These are phyloP conservation scores for Leptographium radiaticola DNA, from an alignment of 2,329 filamentous ascomycete species.

Conservation along the genomic window DNA sequence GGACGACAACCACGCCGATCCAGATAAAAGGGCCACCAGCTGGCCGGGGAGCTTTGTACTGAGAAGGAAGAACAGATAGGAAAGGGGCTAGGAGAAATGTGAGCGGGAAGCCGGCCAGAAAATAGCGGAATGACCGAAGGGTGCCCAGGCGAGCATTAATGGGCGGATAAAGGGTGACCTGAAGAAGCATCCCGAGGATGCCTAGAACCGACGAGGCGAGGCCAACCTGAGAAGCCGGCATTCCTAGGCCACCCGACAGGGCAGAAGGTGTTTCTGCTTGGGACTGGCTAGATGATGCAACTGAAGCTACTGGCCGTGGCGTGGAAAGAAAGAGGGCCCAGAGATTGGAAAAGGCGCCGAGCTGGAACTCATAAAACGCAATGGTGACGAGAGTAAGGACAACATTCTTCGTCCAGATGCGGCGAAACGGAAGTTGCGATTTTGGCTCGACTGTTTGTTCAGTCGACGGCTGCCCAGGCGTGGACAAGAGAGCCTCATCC, in stretches of 20 bases:
- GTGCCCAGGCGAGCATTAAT: slow-evolving; percentile 53
- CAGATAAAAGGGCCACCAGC: slow-evolving; percentile 40
- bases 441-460: background rate
- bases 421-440: slow-evolving; percentile 23
- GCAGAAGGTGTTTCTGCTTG: slow-evolving; percentile 1
- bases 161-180: slow-evolving; percentile 54
- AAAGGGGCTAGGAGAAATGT: slow-evolving; percentile 58
- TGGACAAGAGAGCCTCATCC: background rate
- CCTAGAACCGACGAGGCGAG: slow-evolving; percentile 58
- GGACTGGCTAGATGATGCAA: slow-evolving; percentile 15
- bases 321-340: slow-evolving; percentile 59
- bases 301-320: slow-evolving; percentile 27
- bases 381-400: slow-evolving; percentile 45
- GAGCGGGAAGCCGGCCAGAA: slow-evolving; percentile 52
- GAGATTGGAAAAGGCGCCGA: slow-evolving; percentile 54
- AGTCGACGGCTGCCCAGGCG: background rate
- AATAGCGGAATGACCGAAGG: slow-evolving; percentile 50
- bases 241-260: slow-evolving; percentile 51
- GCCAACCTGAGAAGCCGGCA: slow-evolving; percentile 53
- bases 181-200: slow-evolving; percentile 53
- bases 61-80: slow-evolving; percentile 47
- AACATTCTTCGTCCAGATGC: slow-evolving; percentile 34
- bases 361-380: slow-evolving; percentile 59
- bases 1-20: slow-evolving; percentile 38
- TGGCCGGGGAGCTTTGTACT: slow-evolving; percentile 25